These are phyloP conservation scores for Diaporthe vaccinii DNA, from an alignment of 2,329 filamentous ascomycete genomes.

Conservation along the genomic window DNA sequence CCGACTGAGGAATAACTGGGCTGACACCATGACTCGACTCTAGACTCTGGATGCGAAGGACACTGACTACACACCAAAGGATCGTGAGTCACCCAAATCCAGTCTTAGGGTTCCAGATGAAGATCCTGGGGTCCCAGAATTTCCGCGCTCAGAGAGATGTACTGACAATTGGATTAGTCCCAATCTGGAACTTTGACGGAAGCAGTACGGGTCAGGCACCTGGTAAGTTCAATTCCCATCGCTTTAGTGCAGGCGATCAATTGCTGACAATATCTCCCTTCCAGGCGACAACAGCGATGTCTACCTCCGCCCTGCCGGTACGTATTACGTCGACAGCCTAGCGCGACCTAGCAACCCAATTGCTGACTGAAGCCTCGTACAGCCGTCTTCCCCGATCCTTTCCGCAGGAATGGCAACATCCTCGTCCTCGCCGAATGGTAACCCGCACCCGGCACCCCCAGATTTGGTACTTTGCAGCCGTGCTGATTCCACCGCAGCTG, in stretches of 20 bases:
- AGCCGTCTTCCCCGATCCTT: constrained; percentile 63
- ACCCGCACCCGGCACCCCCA: background rate
- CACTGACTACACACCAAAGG: constrained; percentile 59
- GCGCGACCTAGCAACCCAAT: constrained; percentile 48
- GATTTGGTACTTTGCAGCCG: too few species aligned
- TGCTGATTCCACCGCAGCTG: constrained; percentile 59
- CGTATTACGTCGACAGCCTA: constrained; percentile 89
- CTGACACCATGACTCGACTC: constrained; percentile 17
- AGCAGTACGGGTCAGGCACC: constrained; percentile 83
- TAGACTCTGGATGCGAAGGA: constrained; percentile 66
- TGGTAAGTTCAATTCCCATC: background rate
- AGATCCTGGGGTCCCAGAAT: background rate
- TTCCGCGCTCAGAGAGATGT: background rate
- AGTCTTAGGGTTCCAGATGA: background rate
- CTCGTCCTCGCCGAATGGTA: constrained; percentile 89
- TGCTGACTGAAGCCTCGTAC: constrained; percentile 4
- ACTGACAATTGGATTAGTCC: constrained; percentile 1
- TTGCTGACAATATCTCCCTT: background rate
- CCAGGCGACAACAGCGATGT: constrained; percentile 93
- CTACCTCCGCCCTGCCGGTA: constrained; percentile 91
- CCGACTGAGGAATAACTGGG: constrained; percentile 26
- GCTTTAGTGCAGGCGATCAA: background rate
- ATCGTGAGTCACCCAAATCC: constrained; percentile 47
- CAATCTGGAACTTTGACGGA: constrained; percentile 60
- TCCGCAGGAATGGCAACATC: constrained; percentile 90